These are phyloP conservation scores for Coccinonectria pachysandricola DNA, from an alignment of 2,329 filamentous ascomycete species.

Conservation along the genomic window DNA sequence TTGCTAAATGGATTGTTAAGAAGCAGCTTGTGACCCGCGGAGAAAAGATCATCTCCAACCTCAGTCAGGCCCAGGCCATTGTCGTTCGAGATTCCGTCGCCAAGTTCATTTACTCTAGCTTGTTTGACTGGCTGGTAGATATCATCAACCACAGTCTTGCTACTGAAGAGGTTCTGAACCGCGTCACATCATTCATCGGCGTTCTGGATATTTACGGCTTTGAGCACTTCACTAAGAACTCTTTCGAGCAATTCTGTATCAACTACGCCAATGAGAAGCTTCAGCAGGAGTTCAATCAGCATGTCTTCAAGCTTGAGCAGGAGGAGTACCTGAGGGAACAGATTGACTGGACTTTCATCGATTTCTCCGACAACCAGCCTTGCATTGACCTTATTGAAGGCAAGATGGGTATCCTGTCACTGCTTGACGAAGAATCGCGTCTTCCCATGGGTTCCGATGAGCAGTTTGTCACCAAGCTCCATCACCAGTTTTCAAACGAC, in stretches of 20 bases:
- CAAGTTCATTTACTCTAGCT: slow-evolving; percentile 95
- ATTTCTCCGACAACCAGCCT: slow-evolving; percentile 98
- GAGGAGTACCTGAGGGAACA: slow-evolving; percentile 94
- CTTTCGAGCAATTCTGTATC: slow-evolving; percentile 99
- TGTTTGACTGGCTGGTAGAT: slow-evolving; percentile 99
- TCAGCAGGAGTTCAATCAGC: slow-evolving; percentile 98
- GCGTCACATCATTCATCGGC: slow-evolving; percentile 86
- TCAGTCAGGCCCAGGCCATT: slow-evolving; percentile 84
- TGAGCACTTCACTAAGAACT: slow-evolving; percentile 99
- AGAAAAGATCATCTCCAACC: slow-evolving; percentile 93
- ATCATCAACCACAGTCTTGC: slow-evolving; percentile 87
- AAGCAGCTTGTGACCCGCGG: slow-evolving; percentile 94
- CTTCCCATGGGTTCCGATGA: slow-evolving; percentile 96
- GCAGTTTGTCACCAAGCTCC: slow-evolving; percentile 90
- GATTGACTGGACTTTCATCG: slow-evolving; percentile 99
- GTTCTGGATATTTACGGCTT: slow-evolving; percentile 99
- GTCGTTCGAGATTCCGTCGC: slow-evolving; percentile 96
- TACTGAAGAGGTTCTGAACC: slow-evolving; percentile 72
- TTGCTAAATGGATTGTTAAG: slow-evolving; percentile 97
- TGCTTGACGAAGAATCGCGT: slow-evolving; percentile 92
- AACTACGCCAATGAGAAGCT: slow-evolving; percentile 99
- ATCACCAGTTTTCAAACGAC: slow-evolving; percentile 81
- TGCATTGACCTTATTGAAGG: slow-evolving; percentile 98
- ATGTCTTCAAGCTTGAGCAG: slow-evolving; percentile 98
- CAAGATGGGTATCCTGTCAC: slow-evolving; percentile 82